A percentile compares a stretch with the other conserved stretches of the same genome.
phyloP scores from a whole-genome alignment of 2,329 filamentous ascomycete species.

The Xylariaceae sp. region DNA sequence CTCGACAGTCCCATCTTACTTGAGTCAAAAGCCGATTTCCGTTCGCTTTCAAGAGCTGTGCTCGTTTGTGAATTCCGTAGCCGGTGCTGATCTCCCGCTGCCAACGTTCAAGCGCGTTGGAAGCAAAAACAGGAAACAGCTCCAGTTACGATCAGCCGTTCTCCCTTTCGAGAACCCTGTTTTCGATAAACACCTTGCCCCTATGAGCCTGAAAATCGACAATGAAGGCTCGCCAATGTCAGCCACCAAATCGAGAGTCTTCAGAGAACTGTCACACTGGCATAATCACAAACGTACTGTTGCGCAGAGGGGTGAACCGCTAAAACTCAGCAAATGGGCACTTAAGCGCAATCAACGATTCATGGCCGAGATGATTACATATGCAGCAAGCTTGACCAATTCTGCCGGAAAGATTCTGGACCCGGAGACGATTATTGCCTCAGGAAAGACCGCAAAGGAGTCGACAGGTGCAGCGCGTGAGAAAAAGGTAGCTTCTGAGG shows the following conservation, averaged over 20 bases:
- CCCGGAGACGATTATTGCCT: conserved; percentile 1
- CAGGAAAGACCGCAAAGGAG: background rate
- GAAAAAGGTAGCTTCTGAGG: background rate
- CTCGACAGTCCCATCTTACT: background rate
- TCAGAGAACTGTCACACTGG: conserved; percentile 2
- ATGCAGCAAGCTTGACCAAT: conserved; percentile 2
- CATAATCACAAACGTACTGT: conserved; percentile 1
- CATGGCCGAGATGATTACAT: conserved; percentile 1
- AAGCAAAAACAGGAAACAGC: background rate
- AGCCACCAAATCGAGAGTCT: background rate
- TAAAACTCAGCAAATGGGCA: background rate
- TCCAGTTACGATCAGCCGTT: background rate
- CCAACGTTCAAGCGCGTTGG: background rate
- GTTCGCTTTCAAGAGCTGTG: background rate
- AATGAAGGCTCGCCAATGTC: background rate
- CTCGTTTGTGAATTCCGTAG: background rate
- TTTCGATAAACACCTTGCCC: background rate
- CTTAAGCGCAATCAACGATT: background rate
- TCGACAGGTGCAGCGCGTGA: background rate
- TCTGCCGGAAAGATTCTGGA: background rate
- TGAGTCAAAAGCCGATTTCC: background rate
- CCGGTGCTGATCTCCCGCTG: background rate
- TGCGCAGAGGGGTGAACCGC: background rate
- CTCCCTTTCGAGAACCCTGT: conserved; percentile 1
- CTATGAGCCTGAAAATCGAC: background rate